Evolutionary conservation across 495 filamentous ascomycete species (phyloP).

Genomic region (Letharia columbiana): DNA sequence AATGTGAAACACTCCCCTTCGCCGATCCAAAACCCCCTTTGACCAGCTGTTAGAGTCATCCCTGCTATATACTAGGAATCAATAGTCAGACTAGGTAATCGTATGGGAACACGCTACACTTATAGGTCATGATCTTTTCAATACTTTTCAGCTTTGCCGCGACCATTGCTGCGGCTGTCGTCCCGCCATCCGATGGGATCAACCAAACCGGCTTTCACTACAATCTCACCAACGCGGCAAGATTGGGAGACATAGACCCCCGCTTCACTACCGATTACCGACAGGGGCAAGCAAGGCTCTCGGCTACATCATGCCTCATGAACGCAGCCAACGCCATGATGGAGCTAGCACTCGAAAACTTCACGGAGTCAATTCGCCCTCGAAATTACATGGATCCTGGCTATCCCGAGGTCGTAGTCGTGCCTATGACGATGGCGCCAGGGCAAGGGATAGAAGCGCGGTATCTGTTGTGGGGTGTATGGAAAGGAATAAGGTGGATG

Average conservation of each 20-base stretch:
- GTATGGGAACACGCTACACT: too few relatives aligned
- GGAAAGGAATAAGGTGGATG: constrained; percentile 1
- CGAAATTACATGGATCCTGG: not conserved
- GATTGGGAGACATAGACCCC: not conserved
- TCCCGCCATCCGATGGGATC: not conserved
- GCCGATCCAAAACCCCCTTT: not conserved
- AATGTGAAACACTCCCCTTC: not conserved
- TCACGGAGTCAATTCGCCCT: not conserved
- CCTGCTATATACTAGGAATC: not conserved
- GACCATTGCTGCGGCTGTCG: not conserved
- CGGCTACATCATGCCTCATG: not conserved
- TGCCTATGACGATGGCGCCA: not conserved
- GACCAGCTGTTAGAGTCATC: not conserved
- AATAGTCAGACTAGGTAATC: not conserved
- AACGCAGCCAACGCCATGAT: not conserved
- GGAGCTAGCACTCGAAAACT: not conserved
- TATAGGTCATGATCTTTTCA: not conserved
- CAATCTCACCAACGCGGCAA: not conserved
- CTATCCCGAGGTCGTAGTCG: not conserved
- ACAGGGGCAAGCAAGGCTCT: not conserved
- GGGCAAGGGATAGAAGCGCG: not conserved
- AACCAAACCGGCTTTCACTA: not conserved
- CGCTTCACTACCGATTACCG: not conserved
- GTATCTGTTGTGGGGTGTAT: not conserved
- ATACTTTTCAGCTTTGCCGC: not conserved